These are phyloP conservation scores for Solanum pimpinellifolium DNA, from an alignment of 257 asterid genomes.

Conservation along the genomic window DNA sequence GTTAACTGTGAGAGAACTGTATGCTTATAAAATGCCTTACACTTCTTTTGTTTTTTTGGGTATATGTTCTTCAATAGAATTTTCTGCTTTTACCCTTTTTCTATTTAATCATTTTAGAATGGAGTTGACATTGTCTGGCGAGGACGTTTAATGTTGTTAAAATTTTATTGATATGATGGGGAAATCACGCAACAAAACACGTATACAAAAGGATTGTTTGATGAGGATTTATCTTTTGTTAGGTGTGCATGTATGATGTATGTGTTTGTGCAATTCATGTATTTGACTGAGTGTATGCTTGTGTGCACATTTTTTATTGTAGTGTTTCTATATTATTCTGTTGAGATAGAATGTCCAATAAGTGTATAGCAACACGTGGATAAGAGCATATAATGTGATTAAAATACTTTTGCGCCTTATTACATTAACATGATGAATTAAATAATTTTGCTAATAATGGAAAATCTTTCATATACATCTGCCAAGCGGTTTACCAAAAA, in stretches of 20 bases:
- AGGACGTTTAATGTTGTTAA: not conserved
- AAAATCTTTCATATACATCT: not conserved
- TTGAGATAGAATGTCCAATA: not conserved
- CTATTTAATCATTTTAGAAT: not conserved
- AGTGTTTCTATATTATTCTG: not conserved
- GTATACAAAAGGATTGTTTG: not conserved
- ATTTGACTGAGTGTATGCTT: not conserved
- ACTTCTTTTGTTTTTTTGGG: not conserved
- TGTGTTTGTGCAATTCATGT: not conserved
- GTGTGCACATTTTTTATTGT: not conserved
- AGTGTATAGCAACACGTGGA: not conserved
- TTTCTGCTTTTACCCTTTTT: not conserved
- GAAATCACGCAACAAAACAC: not conserved
- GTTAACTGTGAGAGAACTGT: slow-evolving; percentile 12
- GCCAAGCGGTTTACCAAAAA: not conserved
- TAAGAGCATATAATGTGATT: not conserved
- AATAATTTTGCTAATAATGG: not conserved
- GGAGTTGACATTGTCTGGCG: not conserved
- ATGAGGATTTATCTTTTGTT: not conserved
- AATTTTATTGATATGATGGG: not conserved
- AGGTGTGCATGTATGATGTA: not conserved
- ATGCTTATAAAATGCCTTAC: not conserved
- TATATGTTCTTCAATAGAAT: not conserved
- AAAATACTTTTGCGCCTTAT: not conserved
- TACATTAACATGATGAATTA: not conserved